Evolutionary conservation across 768 basidiomycete genomes (phyloP).

Genomic region (Neoboletus subvelutipes): DNA sequence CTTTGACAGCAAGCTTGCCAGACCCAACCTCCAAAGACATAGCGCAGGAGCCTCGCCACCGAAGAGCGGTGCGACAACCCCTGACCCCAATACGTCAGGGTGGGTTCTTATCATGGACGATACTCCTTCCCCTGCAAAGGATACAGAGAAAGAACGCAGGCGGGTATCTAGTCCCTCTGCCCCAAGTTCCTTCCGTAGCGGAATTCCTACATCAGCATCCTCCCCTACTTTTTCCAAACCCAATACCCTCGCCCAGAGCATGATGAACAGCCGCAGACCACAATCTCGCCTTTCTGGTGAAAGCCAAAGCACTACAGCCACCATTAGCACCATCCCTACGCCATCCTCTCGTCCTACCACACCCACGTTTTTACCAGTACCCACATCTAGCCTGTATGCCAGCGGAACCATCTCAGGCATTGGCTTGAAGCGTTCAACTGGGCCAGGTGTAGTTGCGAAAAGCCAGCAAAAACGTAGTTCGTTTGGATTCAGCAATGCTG

Average conservation of each 20-base stretch:
- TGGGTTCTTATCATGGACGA: slow-evolving; percentile 93
- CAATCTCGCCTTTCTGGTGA: slow-evolving; percentile 72
- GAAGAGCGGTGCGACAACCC: slow-evolving; percentile 39
- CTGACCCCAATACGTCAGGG: slow-evolving; percentile 63
- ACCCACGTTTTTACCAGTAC: slow-evolving; percentile 75
- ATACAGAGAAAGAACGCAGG: slow-evolving; percentile 53
- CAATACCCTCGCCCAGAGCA: slow-evolving; percentile 44
- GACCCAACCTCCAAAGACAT: slow-evolving; percentile 37
- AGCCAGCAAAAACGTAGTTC: slow-evolving; percentile 59
- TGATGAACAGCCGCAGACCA: slow-evolving; percentile 56
- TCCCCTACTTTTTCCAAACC: slow-evolving; percentile 46
- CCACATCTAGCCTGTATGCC: slow-evolving; percentile 51
- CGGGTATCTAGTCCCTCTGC: slow-evolving; percentile 63
- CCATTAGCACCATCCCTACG: slow-evolving; percentile 61
- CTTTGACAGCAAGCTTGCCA: slow-evolving; percentile 24
- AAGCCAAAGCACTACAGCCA: slow-evolving; percentile 53
- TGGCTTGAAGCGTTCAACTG: slow-evolving; percentile 61
- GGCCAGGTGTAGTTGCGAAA: slow-evolving; percentile 42
- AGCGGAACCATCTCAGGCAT: slow-evolving; percentile 35
- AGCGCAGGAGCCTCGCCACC: slow-evolving; percentile 45
- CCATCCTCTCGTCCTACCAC: slow-evolving; percentile 71
- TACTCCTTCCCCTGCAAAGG: slow-evolving; percentile 67
- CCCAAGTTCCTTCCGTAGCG: slow-evolving; percentile 51
- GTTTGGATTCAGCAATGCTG: slow-evolving; percentile 45
- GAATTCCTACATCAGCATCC: slow-evolving; percentile 45